phyloP scores from a whole-genome alignment of 495 filamentous ascomycete species.

The Penicillium longicatenatum region DNA sequence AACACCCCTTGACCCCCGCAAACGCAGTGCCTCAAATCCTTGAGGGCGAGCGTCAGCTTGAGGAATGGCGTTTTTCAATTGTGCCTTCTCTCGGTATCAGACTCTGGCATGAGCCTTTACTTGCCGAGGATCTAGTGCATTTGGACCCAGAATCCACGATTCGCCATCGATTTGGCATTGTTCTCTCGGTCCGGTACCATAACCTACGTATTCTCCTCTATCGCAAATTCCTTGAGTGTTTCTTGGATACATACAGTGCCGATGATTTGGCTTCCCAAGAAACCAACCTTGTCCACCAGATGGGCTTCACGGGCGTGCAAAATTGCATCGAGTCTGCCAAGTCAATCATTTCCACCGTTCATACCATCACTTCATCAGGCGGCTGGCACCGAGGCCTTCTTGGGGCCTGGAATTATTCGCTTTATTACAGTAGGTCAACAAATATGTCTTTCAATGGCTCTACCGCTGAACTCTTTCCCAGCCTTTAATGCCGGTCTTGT shows the following conservation, averaged over 20 bases:
- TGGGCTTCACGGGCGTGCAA: constrained; percentile 37
- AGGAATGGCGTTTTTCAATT: constrained; percentile 10
- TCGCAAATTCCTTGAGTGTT: constrained; percentile 34
- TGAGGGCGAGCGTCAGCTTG: constrained; percentile 10
- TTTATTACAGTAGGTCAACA: constrained; percentile 36
- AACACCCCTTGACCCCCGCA: constrained; percentile 5
- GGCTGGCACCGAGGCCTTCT: constrained; percentile 28
- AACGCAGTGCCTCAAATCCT: constrained; percentile 12
- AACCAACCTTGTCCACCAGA: constrained; percentile 24
- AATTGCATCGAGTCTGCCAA: constrained; percentile 36
- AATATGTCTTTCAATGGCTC: background rate
- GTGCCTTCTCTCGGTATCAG: constrained; percentile 9
- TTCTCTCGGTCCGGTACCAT: constrained; percentile 36
- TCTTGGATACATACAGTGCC: constrained; percentile 27
- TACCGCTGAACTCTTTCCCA: constrained; percentile 6
- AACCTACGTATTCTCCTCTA: constrained; percentile 39
- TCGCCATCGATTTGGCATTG: constrained; percentile 25
- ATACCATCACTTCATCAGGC: constrained; percentile 10
- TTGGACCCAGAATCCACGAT: constrained; percentile 10
- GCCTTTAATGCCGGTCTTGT: constrained; percentile 40
- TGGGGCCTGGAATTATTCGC: constrained; percentile 45
- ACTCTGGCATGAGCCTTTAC: constrained; percentile 14
- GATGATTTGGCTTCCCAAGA: constrained; percentile 26
- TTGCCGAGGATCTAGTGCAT: constrained; percentile 1
- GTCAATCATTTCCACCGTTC: constrained; percentile 38